A percentile compares a stretch with the other conserved stretches of the same genome.
Conservation (phyloP, 768 basidiomycete species). For the Lactarius sp. region DNA sequence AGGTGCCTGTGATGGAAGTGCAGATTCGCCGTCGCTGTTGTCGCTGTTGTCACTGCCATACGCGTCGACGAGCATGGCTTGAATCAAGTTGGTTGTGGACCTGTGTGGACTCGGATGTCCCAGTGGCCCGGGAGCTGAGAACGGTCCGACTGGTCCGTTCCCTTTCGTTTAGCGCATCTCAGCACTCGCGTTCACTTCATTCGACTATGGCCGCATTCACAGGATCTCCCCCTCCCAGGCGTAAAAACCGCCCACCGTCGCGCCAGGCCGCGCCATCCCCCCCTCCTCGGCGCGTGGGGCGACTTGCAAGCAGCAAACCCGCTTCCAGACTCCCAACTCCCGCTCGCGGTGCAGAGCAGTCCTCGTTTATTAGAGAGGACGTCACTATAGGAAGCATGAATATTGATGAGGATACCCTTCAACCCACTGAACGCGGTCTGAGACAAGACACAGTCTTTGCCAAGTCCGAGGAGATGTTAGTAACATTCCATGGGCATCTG, state of each 20-base stretch:
- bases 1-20: constrained; percentile 26
- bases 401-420: constrained; percentile 49
- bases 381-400: constrained; percentile 53
- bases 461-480: constrained; percentile 65
- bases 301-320: constrained; percentile 31
- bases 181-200: background rate
- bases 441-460: constrained; percentile 48
- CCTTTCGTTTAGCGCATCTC: background rate
- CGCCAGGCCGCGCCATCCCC: constrained; percentile 29
- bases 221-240: constrained; percentile 24
- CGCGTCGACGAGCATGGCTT: constrained; percentile 64
- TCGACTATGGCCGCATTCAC: constrained; percentile 22
- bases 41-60: constrained; percentile 60
- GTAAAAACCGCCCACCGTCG: constrained; percentile 22
- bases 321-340: constrained; percentile 45
- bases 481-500: constrained; percentile 61
- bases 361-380: constrained; percentile 39
- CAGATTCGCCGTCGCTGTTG: constrained; percentile 46
- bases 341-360: constrained; percentile 30
- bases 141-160: background rate
- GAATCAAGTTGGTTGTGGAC: background rate
- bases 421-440: constrained; percentile 36
- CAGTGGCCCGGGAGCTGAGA: background rate
- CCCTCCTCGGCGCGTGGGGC: constrained; percentile 29
- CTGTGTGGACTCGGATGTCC: background rate